These are phyloP conservation scores for Phyllosticta citrichinensis DNA, from an alignment of 2,329 filamentous ascomycete species.

Conservation along the genomic window DNA sequence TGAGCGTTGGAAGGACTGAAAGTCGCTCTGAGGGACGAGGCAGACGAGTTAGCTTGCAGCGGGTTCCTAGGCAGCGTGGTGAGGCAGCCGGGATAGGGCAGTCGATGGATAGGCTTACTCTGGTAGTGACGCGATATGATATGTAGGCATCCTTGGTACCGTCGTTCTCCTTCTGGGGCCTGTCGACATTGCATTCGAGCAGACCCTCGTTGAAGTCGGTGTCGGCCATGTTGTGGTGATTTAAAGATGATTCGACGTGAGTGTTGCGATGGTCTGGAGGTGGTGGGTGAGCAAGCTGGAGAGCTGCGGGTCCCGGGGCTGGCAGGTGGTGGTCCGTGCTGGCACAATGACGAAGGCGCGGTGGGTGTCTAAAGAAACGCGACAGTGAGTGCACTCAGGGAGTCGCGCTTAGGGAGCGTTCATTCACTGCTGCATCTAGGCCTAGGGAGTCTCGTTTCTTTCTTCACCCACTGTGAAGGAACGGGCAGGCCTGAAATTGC, in stretches of 20 bases:
- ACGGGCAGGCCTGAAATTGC: background rate
- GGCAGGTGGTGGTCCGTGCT: constrained; percentile 9
- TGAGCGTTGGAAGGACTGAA: constrained; percentile 80
- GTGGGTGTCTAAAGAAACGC: background rate
- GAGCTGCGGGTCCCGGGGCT: constrained; percentile 9
- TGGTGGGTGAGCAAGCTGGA: constrained; percentile 6
- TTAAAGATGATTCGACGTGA: background rate
- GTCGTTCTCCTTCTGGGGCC: constrained; percentile 88
- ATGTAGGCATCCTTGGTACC: constrained; percentile 95
- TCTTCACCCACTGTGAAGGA: background rate
- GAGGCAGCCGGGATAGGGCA: background rate
- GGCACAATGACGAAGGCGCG: constrained; percentile 6
- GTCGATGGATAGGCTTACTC: constrained; percentile 43
- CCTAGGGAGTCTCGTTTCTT: too few species aligned
- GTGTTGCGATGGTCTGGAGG: background rate
- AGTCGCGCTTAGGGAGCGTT: too few species aligned
- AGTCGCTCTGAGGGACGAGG: constrained; percentile 61
- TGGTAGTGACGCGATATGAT: constrained; percentile 86
- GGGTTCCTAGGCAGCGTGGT: background rate
- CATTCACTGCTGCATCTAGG: too few species aligned
- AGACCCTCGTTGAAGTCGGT: constrained; percentile 45
- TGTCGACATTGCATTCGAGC: constrained; percentile 72
- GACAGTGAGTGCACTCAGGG: too few species aligned
- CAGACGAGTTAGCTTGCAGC: background rate
- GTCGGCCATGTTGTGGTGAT: constrained; percentile 7